These are phyloP conservation scores for Chrysophaeum taylorii DNA, from an alignment of 352 stramenopile species.

Conservation along the genomic window DNA sequence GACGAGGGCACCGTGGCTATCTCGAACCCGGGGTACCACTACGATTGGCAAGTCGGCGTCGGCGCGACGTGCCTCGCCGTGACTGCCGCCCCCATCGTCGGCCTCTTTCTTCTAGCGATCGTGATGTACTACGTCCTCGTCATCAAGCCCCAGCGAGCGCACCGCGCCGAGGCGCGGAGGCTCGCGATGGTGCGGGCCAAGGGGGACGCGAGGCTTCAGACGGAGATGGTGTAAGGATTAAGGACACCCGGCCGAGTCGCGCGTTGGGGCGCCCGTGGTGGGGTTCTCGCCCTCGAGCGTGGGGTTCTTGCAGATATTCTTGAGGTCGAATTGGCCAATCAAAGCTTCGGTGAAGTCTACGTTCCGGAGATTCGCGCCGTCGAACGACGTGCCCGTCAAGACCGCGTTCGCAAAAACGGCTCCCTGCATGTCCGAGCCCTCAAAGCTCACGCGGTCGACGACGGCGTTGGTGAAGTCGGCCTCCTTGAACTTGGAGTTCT, in stretches of 20 bases:
- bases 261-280: slow-evolving; percentile 48
- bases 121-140: too few species aligned
- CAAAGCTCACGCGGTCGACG: slow-evolving; percentile 61
- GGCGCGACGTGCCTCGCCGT: too few species aligned
- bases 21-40: too few species aligned
- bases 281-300: slow-evolving; percentile 64
- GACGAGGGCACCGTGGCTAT: too few species aligned
- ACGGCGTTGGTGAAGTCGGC: slow-evolving; percentile 71
- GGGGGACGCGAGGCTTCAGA: too few species aligned
- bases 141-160: too few species aligned
- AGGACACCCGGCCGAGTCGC: slow-evolving; percentile 41
- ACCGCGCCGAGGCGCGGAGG: too few species aligned
- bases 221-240: too few species aligned
- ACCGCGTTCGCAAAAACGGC: slow-evolving; percentile 66
- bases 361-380: slow-evolving; percentile 55
- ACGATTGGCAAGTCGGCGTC: too few species aligned
- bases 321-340: slow-evolving; percentile 65
- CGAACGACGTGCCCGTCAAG: slow-evolving; percentile 64
- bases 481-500: slow-evolving; percentile 25
- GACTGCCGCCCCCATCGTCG: too few species aligned
- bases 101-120: too few species aligned
- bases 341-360: slow-evolving; percentile 63
- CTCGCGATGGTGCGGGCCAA: too few species aligned
- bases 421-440: slow-evolving; percentile 48
- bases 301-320: slow-evolving; percentile 65